These are phyloP conservation scores for Litsea cubeba DNA, from an alignment of 164 flowering plant genomes.

Conservation along the genomic window DNA sequence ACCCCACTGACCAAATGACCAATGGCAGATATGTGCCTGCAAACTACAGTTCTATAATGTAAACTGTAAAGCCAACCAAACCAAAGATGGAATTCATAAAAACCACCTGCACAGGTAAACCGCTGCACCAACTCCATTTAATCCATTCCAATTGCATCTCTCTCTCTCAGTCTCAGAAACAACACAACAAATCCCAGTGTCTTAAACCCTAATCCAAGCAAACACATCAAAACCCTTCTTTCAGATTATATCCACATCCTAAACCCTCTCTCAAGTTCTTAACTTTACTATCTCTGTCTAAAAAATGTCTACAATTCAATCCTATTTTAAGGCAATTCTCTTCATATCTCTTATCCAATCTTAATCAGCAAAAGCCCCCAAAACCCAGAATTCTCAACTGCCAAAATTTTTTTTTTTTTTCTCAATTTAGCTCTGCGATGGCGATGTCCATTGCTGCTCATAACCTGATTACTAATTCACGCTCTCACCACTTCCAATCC, in stretches of 20 bases:
- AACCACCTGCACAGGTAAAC: neutral
- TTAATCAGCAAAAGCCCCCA: neutral
- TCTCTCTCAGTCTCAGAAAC: neutral
- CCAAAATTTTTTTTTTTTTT: no score
- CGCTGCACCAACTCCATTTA: neutral
- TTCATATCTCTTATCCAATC: neutral
- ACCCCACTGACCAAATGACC: no score
- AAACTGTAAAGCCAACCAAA: no score
- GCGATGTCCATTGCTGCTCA: conserved; percentile 24
- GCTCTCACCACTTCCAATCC: neutral
- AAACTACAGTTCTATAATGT: no score
- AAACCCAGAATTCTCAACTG: neutral
- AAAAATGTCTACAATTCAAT: neutral
- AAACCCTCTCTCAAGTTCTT: neutral
- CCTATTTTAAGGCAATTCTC: neutral
- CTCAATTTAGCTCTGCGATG: neutral
- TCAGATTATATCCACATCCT: no score
- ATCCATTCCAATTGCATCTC: neutral
- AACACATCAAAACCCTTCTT: no score
- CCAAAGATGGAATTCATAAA: no score
- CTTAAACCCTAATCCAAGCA: no score
- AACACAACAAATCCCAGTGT: no score
- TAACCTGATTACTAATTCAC: conserved; percentile 14
- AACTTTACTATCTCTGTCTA: neutral
- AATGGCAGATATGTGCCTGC: no score